Conservation (phyloP, 1,284 basidiomycete genomes). For the Ceratobasidium sp. region DNA sequence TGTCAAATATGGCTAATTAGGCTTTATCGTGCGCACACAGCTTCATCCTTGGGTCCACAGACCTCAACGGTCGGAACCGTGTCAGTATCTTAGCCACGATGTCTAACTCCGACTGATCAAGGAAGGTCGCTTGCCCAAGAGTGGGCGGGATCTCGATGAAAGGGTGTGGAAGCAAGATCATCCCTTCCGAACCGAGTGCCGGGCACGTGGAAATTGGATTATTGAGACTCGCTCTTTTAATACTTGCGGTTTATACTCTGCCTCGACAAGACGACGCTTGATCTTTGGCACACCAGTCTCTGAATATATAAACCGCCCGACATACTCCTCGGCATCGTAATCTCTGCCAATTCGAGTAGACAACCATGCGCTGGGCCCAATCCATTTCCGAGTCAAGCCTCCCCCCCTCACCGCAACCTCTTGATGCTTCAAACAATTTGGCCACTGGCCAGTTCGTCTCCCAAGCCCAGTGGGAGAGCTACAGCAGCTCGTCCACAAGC, state of each 20-base stretch:
- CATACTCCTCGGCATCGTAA: neutral
- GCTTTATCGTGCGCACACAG: neutral
- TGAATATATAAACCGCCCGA: neutral
- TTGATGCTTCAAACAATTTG: constrained; percentile 15
- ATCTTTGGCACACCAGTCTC: no score
- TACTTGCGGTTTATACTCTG: neutral
- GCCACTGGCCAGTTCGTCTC: constrained; percentile 1
- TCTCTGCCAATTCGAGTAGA: neutral
- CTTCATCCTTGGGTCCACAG: neutral
- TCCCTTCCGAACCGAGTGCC: neutral
- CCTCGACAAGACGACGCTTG: no score
- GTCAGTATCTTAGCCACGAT: neutral
- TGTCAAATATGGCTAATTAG: neutral
- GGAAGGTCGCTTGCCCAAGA: neutral
- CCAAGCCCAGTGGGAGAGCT: neutral
- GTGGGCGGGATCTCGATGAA: constrained; percentile 14
- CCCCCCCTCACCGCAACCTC: neutral
- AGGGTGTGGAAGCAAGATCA: neutral
- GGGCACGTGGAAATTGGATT: neutral
- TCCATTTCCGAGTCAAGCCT: neutral
- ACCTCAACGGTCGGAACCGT: neutral
- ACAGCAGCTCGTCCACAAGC: neutral
- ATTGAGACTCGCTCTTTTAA: neutral
- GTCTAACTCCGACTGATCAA: constrained; percentile 21
- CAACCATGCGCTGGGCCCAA: neutral